phyloP scores from a whole-genome alignment of 2,329 filamentous ascomycete genomes.

The Blastomyces emzantsi region DNA sequence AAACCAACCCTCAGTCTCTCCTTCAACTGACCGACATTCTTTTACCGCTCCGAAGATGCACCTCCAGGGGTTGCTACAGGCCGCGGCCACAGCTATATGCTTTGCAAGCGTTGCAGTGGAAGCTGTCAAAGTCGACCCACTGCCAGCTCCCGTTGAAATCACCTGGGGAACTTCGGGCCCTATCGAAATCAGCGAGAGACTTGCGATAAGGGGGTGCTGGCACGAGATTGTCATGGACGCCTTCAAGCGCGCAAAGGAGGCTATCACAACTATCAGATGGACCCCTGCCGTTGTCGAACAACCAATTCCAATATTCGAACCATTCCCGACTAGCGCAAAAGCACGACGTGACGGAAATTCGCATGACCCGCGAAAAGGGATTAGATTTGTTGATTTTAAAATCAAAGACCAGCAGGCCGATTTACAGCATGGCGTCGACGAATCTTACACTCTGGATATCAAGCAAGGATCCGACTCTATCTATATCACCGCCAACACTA shows the following conservation, averaged over 20 bases:
- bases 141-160: constrained; percentile 46
- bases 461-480: constrained; percentile 33
- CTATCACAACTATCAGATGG: constrained; percentile 46
- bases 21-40: not conserved
- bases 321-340: constrained; percentile 40
- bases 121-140: constrained; percentile 44
- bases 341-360: constrained; percentile 23
- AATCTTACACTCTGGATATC: constrained; percentile 47
- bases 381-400: constrained; percentile 40
- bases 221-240: constrained; percentile 37
- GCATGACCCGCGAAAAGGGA: constrained; percentile 15
- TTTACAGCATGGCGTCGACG: constrained; percentile 48
- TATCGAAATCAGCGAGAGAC: constrained; percentile 31
- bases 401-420: constrained; percentile 40
- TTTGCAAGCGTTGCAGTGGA: constrained; percentile 1
- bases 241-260: constrained; percentile 43
- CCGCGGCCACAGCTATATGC: constrained; percentile 4
- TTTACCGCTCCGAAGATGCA: not conserved
- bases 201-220: constrained; percentile 33
- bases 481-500: constrained; percentile 42
- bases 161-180: constrained; percentile 46
- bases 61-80: not conserved
- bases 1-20: not conserved
- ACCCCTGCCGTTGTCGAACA: constrained; percentile 45
- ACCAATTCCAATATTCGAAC: constrained; percentile 42